Evolutionary conservation across 768 basidiomycete species (phyloP), one percentile per base, ranked within the genome.

Genomic region (Collybiopsis confluens): DNA sequence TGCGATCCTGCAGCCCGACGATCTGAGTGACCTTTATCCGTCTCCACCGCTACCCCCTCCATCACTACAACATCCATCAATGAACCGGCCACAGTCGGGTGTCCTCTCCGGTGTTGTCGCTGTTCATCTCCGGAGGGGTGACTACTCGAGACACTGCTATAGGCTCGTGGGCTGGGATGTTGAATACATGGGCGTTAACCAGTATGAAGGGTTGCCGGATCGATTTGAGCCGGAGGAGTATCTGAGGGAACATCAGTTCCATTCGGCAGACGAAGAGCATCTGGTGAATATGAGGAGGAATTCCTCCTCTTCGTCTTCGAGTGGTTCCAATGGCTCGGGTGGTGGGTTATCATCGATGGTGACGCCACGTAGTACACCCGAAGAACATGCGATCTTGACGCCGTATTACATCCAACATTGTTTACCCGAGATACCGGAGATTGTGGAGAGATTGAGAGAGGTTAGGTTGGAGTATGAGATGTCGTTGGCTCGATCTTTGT

Each of bases 41-140:
- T 37, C 47, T 5, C 23, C 47, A 23, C 47, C 33, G 20, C 38
- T 6, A 5, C 38, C 18, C 15, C 57, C 72, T 63, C 37, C 47
- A 37, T 35, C 30, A n/a, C 24, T 35, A 8, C 30, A 35, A 3
- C 30, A 33, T 33, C 30, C 5, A 33, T 33, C 30, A 6, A 33
- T 13, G 30, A 33, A 33, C 30, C 30, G 30, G 13, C 23, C 47
- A 10, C 30, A 35, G 5, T 30, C 47, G 1, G 47, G 47, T 7
- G 47, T 48, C 11, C 50, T 45, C 85, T 63, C 64, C 63, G 71
- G 68, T 33, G 73, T 78, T 62, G 59, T 82, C n/a, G 79, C 79
- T 0, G 64, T 80, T 27, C 80, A 82, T 57, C 57, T 80, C 15
- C 73, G 81, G 4, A 69, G 81, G 4, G 80, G 80, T 2, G 80